phyloP scores from a whole-genome alignment of 345 rosid genomes.

The Punica granatum region DNA sequence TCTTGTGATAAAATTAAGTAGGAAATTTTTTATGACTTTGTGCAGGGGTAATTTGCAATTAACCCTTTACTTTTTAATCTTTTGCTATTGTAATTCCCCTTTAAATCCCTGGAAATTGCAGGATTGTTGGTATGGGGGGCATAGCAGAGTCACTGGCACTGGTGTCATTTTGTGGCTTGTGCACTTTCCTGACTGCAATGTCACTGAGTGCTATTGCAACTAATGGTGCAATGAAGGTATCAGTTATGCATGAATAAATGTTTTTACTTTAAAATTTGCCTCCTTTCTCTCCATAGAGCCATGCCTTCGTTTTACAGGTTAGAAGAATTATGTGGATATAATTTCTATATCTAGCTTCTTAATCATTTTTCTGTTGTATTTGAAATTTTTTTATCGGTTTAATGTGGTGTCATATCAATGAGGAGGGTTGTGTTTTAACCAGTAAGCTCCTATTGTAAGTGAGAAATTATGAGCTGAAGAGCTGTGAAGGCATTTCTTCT shows the following conservation, averaged over 20 bases:
- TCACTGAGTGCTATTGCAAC: conserved; percentile 99
- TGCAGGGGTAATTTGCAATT: not conserved
- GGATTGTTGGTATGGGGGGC: conserved; percentile 99
- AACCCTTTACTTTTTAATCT: not conserved
- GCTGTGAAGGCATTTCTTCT: not conserved
- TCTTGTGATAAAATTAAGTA: not conserved
- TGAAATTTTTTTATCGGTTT: not conserved
- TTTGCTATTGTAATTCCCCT: not conserved
- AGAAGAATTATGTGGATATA: not conserved
- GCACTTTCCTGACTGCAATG: conserved; percentile 89
- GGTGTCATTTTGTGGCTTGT: conserved; percentile 82
- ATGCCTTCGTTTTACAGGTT: not conserved
- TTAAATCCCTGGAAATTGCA: conserved; percentile 33
- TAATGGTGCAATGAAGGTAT: conserved; percentile 99
- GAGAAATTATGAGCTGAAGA: not conserved
- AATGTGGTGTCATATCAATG: not conserved
- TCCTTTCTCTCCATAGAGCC: not conserved
- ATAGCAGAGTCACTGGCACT: conserved; percentile 69
- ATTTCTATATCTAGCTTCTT: not conserved
- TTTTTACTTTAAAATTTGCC: not conserved
- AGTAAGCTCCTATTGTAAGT: not conserved
- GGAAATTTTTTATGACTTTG: not conserved
- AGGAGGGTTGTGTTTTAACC: not conserved
- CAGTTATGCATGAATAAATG: not conserved
- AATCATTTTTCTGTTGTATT: not conserved